These are phyloP conservation scores for Pleurotus cornucopiae DNA, from an alignment of 768 basidiomycete species.

Conservation along the genomic window DNA sequence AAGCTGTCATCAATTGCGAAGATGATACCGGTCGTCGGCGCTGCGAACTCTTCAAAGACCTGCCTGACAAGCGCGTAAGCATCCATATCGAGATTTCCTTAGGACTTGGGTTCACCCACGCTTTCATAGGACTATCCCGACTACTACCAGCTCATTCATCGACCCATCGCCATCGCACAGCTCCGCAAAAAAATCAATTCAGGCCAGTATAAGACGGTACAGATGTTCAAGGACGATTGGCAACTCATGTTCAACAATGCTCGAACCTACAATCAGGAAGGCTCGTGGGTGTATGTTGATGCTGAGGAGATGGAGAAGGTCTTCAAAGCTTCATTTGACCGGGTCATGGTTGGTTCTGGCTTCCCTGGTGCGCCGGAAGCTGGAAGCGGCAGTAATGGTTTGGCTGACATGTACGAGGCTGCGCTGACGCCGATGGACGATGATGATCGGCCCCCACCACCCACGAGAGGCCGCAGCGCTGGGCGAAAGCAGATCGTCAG, in stretches of 20 bases:
- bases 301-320: constrained; percentile 93
- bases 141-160: constrained; percentile 85
- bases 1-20: constrained; percentile 68
- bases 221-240: constrained; percentile 75
- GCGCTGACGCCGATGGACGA: constrained; percentile 82
- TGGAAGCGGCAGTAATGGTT: constrained; percentile 10
- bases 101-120: constrained; percentile 13
- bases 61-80: constrained; percentile 73
- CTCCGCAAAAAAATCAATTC: constrained; percentile 74
- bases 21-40: constrained; percentile 74
- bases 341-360: constrained; percentile 60
- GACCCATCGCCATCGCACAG: constrained; percentile 84
- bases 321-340: constrained; percentile 69
- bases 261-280: constrained; percentile 89
- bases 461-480: constrained; percentile 48
- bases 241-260: constrained; percentile 93
- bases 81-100: neutral
- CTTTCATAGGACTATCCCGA: constrained; percentile 74
- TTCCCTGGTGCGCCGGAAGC: constrained; percentile 66
- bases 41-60: constrained; percentile 82
- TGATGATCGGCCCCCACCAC: constrained; percentile 60
- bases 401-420: constrained; percentile 42
- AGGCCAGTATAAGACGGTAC: constrained; percentile 69
- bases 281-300: constrained; percentile 91
- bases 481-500: constrained; percentile 74